A percentile compares a stretch with the other conserved stretches of the same genome.
phyloP scores from a whole-genome alignment of 2,329 filamentous ascomycete genomes.

The Westerdykella sp. region DNA sequence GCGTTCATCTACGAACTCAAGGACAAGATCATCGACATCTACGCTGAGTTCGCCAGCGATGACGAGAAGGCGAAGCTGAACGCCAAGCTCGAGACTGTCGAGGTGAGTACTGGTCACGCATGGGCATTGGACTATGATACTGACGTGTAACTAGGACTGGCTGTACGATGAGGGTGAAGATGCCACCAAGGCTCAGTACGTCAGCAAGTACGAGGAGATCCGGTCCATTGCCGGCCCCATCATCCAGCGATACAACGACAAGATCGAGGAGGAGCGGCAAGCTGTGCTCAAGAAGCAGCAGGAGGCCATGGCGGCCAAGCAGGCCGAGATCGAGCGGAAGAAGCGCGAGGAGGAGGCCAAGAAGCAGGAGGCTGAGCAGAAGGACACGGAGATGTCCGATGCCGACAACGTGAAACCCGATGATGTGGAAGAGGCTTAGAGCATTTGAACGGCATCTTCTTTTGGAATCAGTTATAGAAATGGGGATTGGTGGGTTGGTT shows the following conservation, averaged over 20 bases:
- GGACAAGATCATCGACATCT: conserved; percentile 89
- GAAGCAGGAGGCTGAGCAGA: conserved; percentile 43
- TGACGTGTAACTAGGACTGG: conserved; percentile 66
- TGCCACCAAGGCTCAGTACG: conserved; percentile 85
- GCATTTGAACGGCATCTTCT: too few relatives aligned
- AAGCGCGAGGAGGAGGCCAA: conserved; percentile 67
- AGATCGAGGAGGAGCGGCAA: conserved; percentile 79
- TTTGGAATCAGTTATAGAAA: too few relatives aligned
- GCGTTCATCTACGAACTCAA: conserved; percentile 94
- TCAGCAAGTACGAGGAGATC: conserved; percentile 94
- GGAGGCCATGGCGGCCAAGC: conserved; percentile 56
- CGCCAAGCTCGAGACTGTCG: conserved; percentile 72
- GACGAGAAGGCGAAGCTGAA: conserved; percentile 87
- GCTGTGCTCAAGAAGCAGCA: conserved; percentile 63
- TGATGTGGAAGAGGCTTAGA: conserved; percentile 31
- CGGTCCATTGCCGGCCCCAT: conserved; percentile 85
- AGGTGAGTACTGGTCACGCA: conserved; percentile 57
- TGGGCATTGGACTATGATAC: conserved; percentile 1
- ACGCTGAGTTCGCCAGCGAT: conserved; percentile 80
- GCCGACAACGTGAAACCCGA: conserved; percentile 42
- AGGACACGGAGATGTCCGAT: conserved; percentile 56
- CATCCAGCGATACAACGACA: conserved; percentile 91
- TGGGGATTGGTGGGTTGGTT: too few relatives aligned
- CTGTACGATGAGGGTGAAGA: conserved; percentile 97
- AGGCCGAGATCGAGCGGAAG: conserved; percentile 65